Conservation (phyloP, 1,139 yeast genomes). For the Geotrichum histeridarum region DNA sequence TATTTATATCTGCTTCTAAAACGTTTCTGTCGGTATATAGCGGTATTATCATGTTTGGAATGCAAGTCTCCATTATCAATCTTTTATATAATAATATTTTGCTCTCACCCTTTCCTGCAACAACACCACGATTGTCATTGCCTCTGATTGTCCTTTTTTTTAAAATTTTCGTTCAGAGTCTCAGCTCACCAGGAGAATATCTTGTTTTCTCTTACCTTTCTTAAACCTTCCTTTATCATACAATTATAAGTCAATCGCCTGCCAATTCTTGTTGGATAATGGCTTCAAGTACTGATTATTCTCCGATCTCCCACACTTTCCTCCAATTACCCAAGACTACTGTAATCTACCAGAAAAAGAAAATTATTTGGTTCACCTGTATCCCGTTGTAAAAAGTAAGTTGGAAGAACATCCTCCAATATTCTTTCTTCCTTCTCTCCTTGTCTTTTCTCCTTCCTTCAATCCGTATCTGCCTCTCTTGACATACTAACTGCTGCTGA, state of each 20-base stretch:
- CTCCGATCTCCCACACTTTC: not conserved
- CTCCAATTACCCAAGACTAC: not conserved
- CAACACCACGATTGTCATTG: too few species aligned
- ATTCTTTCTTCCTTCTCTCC: not conserved
- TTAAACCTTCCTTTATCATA: too few species aligned
- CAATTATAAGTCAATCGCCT: too few species aligned
- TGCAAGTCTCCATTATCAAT: too few species aligned
- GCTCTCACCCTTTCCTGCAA: too few species aligned
- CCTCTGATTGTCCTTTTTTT: too few species aligned
- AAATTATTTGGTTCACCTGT: not conserved
- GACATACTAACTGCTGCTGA: not conserved
- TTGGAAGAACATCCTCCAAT: not conserved
- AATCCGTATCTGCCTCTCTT: not conserved
- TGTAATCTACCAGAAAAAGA: not conserved
- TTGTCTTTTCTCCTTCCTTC: not conserved
- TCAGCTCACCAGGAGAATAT: too few species aligned
- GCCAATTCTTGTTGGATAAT: too few species aligned
- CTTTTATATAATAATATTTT: not conserved
- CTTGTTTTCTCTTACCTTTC: too few species aligned
- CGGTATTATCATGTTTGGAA: not conserved
- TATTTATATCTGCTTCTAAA: not conserved
- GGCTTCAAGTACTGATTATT: too few species aligned
- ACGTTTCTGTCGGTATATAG: not conserved
- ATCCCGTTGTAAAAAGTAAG: not conserved
- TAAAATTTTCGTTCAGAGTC: too few species aligned